A percentile compares a stretch with the other conserved stretches of the same genome.
phyloP scores from a whole-genome alignment of 768 basidiomycete species.

The Roridomyces roridus region DNA sequence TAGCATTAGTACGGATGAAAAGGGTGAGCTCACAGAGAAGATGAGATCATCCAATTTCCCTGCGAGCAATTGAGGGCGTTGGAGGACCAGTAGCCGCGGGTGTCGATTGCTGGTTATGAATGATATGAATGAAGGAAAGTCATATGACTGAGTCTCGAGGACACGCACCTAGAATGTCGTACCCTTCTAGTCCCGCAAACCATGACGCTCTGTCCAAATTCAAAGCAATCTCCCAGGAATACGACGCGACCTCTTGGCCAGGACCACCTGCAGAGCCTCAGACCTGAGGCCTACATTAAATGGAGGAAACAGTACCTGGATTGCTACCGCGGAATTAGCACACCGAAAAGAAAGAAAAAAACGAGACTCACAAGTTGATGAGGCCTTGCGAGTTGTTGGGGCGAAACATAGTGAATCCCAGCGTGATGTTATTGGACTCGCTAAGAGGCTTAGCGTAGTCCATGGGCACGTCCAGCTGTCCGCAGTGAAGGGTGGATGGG shows the following conservation, averaged over 20 bases:
- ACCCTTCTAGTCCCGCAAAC: slow-evolving; percentile 7
- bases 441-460: slow-evolving; percentile 9
- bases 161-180: slow-evolving; percentile 15
- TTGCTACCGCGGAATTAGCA: not conserved
- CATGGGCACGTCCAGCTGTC: slow-evolving; percentile 14
- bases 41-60: not conserved
- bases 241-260: slow-evolving; percentile 9
- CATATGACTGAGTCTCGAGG: not conserved
- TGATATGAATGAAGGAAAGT: not conserved
- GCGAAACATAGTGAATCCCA: slow-evolving; percentile 16
- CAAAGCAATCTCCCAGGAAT: slow-evolving; percentile 12
- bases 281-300: not conserved
- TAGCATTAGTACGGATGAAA: not conserved
- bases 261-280: slow-evolving; percentile 8
- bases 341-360: not conserved
- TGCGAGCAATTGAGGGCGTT: slow-evolving; percentile 15
- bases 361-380: slow-evolving; percentile 11
- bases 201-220: not conserved
- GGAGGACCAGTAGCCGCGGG: slow-evolving; percentile 10
- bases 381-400: slow-evolving; percentile 15
- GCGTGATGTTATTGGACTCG: slow-evolving; percentile 11
- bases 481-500: slow-evolving; percentile 7
- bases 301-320: slow-evolving; percentile 3
- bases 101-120: slow-evolving; percentile 8
- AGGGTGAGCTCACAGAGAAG: slow-evolving; percentile 4